Conservation (phyloP, 2,329 filamentous ascomycete genomes). For the Pseudogymnoascus sp. region DNA sequence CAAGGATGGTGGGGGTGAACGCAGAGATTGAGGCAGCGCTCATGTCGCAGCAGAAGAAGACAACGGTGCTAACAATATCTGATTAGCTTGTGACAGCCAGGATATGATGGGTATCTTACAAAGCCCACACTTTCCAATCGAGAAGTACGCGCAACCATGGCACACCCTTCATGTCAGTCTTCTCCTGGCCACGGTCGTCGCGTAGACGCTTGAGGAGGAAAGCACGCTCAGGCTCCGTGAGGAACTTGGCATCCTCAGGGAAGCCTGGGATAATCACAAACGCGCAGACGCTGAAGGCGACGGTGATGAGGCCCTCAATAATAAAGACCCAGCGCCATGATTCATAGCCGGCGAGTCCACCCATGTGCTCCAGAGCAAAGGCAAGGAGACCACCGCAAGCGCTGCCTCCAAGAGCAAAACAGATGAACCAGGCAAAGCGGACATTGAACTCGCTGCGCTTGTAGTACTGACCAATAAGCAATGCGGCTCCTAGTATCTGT, state of each 20-base stretch:
- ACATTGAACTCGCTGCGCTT: slow-evolving; percentile 23
- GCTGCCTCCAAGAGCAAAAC: slow-evolving; percentile 31
- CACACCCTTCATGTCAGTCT: slow-evolving; percentile 6
- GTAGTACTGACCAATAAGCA: slow-evolving; percentile 16
- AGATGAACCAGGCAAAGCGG: slow-evolving; percentile 29
- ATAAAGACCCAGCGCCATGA: slow-evolving; percentile 43
- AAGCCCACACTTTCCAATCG: slow-evolving; percentile 24
- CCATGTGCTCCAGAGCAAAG: slow-evolving; percentile 34
- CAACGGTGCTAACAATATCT: slow-evolving; percentile 12
- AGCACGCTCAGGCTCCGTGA: slow-evolving; percentile 3
- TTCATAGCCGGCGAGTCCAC: slow-evolving; percentile 33
- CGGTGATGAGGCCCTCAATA: slow-evolving; percentile 16
- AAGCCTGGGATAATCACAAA: slow-evolving; percentile 13
- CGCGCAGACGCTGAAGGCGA: slow-evolving; percentile 6
- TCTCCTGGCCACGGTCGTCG: slow-evolving; percentile 14
- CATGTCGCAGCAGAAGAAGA: slow-evolving; percentile 30
- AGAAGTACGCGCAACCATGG: slow-evolving; percentile 13
- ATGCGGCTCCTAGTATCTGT: not conserved
- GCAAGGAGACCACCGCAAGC: slow-evolving; percentile 37
- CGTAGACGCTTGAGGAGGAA: slow-evolving; percentile 15
- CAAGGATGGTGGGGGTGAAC: slow-evolving; percentile 32
- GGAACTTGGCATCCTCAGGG: slow-evolving; percentile 16
- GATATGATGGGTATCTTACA: slow-evolving; percentile 14
- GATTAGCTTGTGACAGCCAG: not conserved
- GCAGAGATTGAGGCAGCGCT: slow-evolving; percentile 30